Evolutionary conservation across 495 filamentous ascomycete species (phyloP), one percentile per base, ranked within the genome.

Genomic region (Penicillium bovifimosum): DNA sequence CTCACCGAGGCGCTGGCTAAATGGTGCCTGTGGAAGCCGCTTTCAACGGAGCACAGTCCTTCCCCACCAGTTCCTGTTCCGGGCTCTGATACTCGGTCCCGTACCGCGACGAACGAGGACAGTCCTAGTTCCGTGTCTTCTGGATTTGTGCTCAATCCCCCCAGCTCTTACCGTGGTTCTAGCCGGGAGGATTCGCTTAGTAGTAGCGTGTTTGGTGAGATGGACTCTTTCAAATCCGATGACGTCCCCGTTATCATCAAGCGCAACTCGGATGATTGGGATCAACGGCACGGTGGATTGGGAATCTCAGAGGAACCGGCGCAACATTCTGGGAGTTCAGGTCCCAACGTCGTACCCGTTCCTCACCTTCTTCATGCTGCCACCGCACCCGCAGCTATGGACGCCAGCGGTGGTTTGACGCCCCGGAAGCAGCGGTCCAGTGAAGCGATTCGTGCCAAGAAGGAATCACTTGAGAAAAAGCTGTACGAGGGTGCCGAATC

Each of bases 21-120:
- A 36, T 82, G 91, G 45, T 98, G 93, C 63, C 83, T 91, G 61
- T 98, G 93, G 93, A 97, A 93, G 60, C 81, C 91, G 13, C 83
- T 90, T 14, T 73, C 78, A 7, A 68, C 73, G 36, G 76, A 77
- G 39, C 76, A 74, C 54, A 66, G 62, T 39, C 66, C 68, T n/a
- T 64, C 70, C 17, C 67, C 71, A 32, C 60, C 73, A 38, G 6
- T 84, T 75, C 70, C 81, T 8, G 77, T 89, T 34, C 79, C 84
- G 13, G 67, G 71, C 28, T 84, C 86, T 1, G 72, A 73, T 38
- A 71, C 84, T 14, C 84, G 88, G 10, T 76, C 85, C 52, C 80
- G 84, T 43, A 78, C 74, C 18, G 55, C 75, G 2, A 76, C 79
- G 6, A 70, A 80, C 13, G 90, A 88, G 55, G 88, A 95, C 53